Evolutionary conservation across 495 filamentous ascomycete species (phyloP).

Genomic region (Cercophora scortea): DNA sequence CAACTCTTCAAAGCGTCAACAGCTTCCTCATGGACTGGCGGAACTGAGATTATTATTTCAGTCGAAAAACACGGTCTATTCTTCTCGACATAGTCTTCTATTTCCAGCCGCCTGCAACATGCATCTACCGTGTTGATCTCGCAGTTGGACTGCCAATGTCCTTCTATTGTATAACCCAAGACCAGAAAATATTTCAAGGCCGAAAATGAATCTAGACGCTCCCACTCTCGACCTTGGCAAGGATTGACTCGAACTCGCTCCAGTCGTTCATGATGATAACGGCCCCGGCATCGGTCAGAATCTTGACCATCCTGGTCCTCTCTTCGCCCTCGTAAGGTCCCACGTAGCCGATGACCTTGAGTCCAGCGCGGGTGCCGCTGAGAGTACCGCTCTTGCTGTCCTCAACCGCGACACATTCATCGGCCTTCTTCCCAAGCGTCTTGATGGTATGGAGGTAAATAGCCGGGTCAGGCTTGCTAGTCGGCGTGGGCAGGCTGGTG

Average conservation of each 20-base stretch:
- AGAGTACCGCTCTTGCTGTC: constrained; percentile 83
- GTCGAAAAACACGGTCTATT: too few relatives aligned
- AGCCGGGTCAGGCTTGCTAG: constrained; percentile 87
- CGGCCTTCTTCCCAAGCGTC: constrained; percentile 62
- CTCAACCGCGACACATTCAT: constrained; percentile 78
- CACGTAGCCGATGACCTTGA: constrained; percentile 80
- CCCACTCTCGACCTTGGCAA: constrained; percentile 57
- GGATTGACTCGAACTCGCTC: constrained; percentile 64
- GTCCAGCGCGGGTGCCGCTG: constrained; percentile 72
- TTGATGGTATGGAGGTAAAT: constrained; percentile 82
- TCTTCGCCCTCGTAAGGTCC: constrained; percentile 70
- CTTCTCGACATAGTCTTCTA: too few relatives aligned
- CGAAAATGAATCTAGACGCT: constrained; percentile 5
- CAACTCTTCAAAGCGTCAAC: constrained; percentile 81
- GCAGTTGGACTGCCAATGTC: too few relatives aligned
- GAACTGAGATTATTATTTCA: constrained; percentile 8
- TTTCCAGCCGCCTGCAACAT: too few relatives aligned
- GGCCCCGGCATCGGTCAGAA: constrained; percentile 61
- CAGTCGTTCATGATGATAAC: constrained; percentile 78
- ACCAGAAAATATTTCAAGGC: too few relatives aligned
- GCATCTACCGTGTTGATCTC: too few relatives aligned
- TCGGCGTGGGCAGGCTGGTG: constrained; percentile 66
- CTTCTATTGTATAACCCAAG: too few relatives aligned
- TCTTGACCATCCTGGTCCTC: constrained; percentile 62
- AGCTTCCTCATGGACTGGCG: constrained; percentile 67